These are phyloP conservation scores for Retiboletus flavoniger DNA, from an alignment of 1,284 basidiomycete species.

Conservation along the genomic window DNA sequence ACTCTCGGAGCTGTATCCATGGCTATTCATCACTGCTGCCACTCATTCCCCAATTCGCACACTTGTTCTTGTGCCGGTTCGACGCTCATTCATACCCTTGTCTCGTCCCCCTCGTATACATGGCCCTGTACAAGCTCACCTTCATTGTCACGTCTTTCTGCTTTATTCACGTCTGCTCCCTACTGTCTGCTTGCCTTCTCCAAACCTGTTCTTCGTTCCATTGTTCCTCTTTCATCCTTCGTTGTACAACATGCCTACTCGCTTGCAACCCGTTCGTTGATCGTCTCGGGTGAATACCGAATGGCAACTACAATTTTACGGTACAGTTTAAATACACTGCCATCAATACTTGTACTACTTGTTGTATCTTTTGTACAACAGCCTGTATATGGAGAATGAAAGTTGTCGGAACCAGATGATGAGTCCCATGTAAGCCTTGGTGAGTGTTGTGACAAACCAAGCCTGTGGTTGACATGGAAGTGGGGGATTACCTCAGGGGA, in stretches of 20 bases:
- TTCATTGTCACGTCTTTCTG: background rate
- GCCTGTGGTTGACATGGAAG: background rate
- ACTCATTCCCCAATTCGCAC: constrained; percentile 1
- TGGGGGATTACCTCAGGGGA: background rate
- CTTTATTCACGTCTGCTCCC: constrained; percentile 3
- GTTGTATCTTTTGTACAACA: constrained; percentile 25
- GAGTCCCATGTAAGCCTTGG: background rate
- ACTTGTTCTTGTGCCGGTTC: background rate
- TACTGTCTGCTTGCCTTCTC: background rate
- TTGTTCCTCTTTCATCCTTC: constrained; percentile 6
- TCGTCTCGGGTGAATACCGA: constrained; percentile 5
- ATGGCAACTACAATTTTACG: constrained; percentile 13
- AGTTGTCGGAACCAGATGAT: background rate
- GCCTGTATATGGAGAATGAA: constrained; percentile 19
- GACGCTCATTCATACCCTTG: constrained; percentile 11
- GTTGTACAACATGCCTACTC: constrained; percentile 19
- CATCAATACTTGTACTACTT: constrained; percentile 21
- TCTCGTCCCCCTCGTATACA: background rate
- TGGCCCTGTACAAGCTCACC: constrained; percentile 8
- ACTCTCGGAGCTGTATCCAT: background rate
- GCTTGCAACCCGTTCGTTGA: constrained; percentile 13
- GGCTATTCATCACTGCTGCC: background rate
- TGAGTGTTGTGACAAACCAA: background rate
- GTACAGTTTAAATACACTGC: constrained; percentile 15
- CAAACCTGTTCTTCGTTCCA: background rate